Evolutionary conservation across 2,329 filamentous ascomycete species (phyloP).

Genomic region (Rugonectria rugulosa): DNA sequence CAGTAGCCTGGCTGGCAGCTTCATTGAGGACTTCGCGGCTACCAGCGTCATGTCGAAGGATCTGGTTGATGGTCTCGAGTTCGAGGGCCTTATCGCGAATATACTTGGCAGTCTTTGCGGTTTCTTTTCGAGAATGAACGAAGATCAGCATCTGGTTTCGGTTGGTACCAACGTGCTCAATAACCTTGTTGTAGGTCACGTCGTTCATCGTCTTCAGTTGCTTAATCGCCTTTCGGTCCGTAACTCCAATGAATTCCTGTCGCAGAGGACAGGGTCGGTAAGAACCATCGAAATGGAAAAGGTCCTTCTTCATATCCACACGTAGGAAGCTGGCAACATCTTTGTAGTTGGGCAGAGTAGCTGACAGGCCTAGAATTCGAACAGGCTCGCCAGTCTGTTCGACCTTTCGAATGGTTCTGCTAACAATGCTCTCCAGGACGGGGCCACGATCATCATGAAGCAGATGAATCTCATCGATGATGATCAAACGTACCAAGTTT

Average conservation of each 20-base stretch:
- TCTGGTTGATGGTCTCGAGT: constrained; percentile 94
- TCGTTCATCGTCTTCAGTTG: constrained; percentile 99
- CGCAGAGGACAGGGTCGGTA: constrained; percentile 93
- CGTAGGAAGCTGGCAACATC: constrained; percentile 96
- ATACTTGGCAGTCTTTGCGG: constrained; percentile 95
- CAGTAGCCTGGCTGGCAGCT: constrained; percentile 82
- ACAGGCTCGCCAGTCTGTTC: constrained; percentile 96
- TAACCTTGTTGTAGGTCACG: constrained; percentile 95
- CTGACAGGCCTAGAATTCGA: constrained; percentile 89
- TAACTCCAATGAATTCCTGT: constrained; percentile 97
- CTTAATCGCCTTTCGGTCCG: constrained; percentile 98
- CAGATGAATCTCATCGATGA: constrained; percentile 98
- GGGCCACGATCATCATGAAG: constrained; percentile 97
- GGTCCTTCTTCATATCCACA: constrained; percentile 81
- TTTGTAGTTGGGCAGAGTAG: constrained; percentile 93
- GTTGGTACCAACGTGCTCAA: constrained; percentile 93
- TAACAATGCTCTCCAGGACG: constrained; percentile 95
- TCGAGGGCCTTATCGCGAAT: constrained; percentile 98
- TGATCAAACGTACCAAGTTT: constrained; percentile 92
- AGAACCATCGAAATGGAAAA: constrained; percentile 96
- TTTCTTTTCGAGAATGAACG: constrained; percentile 97
- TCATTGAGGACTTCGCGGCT: constrained; percentile 88
- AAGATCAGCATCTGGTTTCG: constrained; percentile 99
- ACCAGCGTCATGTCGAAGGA: constrained; percentile 90
- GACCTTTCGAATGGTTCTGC: constrained; percentile 88